Conservation (phyloP, 2,329 filamentous ascomycete species). For the Colletotrichum filicis region DNA sequence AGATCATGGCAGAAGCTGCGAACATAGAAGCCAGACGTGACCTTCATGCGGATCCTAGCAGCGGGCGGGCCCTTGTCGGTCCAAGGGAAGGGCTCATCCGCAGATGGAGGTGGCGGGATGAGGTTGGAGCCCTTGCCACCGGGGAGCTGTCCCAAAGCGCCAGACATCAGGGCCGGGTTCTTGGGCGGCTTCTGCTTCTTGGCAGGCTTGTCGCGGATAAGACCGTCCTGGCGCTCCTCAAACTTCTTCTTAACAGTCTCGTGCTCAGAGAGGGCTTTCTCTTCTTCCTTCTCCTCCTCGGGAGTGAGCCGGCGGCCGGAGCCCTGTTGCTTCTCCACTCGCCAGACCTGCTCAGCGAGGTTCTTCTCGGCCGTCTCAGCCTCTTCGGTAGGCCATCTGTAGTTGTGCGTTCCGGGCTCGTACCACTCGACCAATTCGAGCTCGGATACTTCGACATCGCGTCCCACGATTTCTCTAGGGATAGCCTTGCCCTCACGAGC, state of each 20-base stretch:
- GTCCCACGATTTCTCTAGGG: slow-evolving; percentile 83
- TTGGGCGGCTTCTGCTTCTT: slow-evolving; percentile 50
- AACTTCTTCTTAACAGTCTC: slow-evolving; percentile 68
- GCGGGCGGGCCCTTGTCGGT: slow-evolving; percentile 76
- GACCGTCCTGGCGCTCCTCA: slow-evolving; percentile 66
- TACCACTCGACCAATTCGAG: slow-evolving; percentile 87
- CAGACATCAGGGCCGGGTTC: slow-evolving; percentile 65
- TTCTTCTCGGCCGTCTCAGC: slow-evolving; percentile 79
- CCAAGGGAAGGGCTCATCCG: slow-evolving; percentile 65
- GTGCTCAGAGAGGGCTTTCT: slow-evolving; percentile 64
- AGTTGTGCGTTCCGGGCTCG: slow-evolving; percentile 83
- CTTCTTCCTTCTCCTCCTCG: slow-evolving; percentile 66
- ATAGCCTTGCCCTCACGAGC: slow-evolving; percentile 89
- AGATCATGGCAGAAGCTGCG: slow-evolving; percentile 94
- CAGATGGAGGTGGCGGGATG: slow-evolving; percentile 58
- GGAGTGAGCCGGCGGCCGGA: slow-evolving; percentile 60
- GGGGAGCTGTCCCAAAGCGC: slow-evolving; percentile 64
- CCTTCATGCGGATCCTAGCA: slow-evolving; percentile 86
- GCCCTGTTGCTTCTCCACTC: slow-evolving; percentile 67
- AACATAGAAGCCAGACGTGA: slow-evolving; percentile 96
- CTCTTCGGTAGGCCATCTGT: slow-evolving; percentile 83
- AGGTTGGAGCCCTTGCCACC: slow-evolving; percentile 64
- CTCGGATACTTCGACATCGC: slow-evolving; percentile 81
- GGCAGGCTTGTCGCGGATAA: slow-evolving; percentile 62
- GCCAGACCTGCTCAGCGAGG: slow-evolving; percentile 78